Conservation (phyloP, 169 alveolate genomes). For the Babesia bigemina region DNA sequence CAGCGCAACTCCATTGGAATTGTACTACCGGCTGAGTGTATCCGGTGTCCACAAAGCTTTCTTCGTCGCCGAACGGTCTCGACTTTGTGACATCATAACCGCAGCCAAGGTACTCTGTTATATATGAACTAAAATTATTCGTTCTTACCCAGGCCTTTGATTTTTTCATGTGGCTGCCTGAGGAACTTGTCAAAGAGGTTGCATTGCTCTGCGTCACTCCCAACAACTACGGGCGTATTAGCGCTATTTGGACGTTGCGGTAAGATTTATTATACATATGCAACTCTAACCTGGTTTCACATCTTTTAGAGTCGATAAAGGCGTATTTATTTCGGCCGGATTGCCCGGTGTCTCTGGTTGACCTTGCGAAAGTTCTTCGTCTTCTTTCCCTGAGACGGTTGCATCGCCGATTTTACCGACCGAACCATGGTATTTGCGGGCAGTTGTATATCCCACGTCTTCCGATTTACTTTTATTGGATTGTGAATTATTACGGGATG, state of each 20-base stretch:
- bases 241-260: background rate
- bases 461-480: too few species aligned
- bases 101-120: slow-evolving; percentile 58
- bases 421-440: background rate
- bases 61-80: slow-evolving; percentile 61
- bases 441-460: too few species aligned
- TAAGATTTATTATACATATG: background rate
- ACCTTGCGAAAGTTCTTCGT: too few species aligned
- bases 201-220: background rate
- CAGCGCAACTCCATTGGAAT: slow-evolving; percentile 19
- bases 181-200: background rate
- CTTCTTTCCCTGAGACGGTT: too few species aligned
- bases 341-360: too few species aligned
- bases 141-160: slow-evolving; percentile 23
- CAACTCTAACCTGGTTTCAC: slow-evolving; percentile 1
- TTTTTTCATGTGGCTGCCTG: background rate
- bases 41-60: slow-evolving; percentile 50
- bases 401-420: too few species aligned
- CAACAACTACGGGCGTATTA: background rate
- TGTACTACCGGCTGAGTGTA: slow-evolving; percentile 57
- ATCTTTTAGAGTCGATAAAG: too few species aligned
- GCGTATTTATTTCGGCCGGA: too few species aligned
- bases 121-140: background rate
- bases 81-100: slow-evolving; percentile 54
- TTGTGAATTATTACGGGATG: too few species aligned